Evolutionary conservation across 495 filamentous ascomycete genomes (phyloP).

Genomic region (Penicillium manginii): DNA sequence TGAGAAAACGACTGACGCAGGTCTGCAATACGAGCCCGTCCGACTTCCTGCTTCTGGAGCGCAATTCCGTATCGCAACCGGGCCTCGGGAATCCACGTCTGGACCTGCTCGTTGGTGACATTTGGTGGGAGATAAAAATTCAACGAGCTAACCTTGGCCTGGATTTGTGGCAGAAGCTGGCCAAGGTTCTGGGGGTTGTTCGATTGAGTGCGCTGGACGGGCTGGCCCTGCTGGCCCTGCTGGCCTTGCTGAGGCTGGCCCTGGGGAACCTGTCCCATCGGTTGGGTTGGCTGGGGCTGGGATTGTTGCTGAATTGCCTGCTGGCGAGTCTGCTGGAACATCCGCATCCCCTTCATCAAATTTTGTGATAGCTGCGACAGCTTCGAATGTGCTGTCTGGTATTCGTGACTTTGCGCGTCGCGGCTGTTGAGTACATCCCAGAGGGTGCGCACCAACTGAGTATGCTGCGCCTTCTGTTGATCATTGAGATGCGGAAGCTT

Average conservation of each 20-base stretch:
- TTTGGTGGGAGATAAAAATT: slow-evolving; percentile 53
- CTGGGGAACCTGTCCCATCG: neutral
- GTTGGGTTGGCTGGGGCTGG: slow-evolving; percentile 18
- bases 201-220: slow-evolving; percentile 39
- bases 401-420: slow-evolving; percentile 57
- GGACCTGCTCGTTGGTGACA: slow-evolving; percentile 49
- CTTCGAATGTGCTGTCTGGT: slow-evolving; percentile 64
- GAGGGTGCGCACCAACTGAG: slow-evolving; percentile 61
- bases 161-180: slow-evolving; percentile 49
- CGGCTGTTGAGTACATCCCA: slow-evolving; percentile 64
- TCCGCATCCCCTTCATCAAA: slow-evolving; percentile 60
- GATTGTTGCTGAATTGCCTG: slow-evolving; percentile 38
- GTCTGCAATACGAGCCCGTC: slow-evolving; percentile 42
- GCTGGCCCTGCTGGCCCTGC: slow-evolving; percentile 35
- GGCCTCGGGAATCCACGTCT: slow-evolving; percentile 55
- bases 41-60: slow-evolving; percentile 56
- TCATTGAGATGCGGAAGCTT: slow-evolving; percentile 56
- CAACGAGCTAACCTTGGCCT: slow-evolving; percentile 49
- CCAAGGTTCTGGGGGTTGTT: slow-evolving; percentile 45
- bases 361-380: slow-evolving; percentile 67
- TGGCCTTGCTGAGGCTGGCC: slow-evolving; percentile 15
- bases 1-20: slow-evolving; percentile 42
- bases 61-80: slow-evolving; percentile 55
- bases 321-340: slow-evolving; percentile 48
- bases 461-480: slow-evolving; percentile 68